These are phyloP conservation scores for Epichloe baconii DNA, from an alignment of 2,329 filamentous ascomycete species.

Conservation along the genomic window DNA sequence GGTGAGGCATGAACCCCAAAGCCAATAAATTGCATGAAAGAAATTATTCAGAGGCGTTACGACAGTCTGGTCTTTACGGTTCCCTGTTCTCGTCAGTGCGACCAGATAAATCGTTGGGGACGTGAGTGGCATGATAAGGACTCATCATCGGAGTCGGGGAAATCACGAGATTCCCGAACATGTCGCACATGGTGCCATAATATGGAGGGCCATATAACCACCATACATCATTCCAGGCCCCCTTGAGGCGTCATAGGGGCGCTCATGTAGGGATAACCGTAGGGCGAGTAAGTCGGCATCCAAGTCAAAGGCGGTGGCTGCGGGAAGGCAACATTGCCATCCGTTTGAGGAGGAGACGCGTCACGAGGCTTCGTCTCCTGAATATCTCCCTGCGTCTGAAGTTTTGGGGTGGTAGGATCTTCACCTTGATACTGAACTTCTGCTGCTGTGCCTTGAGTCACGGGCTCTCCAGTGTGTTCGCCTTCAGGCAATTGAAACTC, in stretches of 20 bases:
- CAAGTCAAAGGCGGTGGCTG: conserved; percentile 8
- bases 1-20: not conserved
- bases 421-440: not conserved
- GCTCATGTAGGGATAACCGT: conserved; percentile 8
- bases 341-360: not conserved
- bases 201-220: conserved; percentile 10
- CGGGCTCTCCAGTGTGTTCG: not conserved
- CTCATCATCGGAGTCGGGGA: conserved; percentile 12
- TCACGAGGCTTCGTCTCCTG: not conserved
- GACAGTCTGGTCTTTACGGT: not conserved
- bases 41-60: not conserved
- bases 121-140: conserved; percentile 1
- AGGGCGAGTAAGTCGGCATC: conserved; percentile 9
- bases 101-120: not conserved
- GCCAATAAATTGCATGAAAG: not conserved
- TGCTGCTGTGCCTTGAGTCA: not conserved
- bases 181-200: conserved; percentile 11
- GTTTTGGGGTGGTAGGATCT: not conserved
- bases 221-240: conserved; percentile 10
- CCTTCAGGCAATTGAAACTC: conserved; percentile 4
- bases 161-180: conserved; percentile 10
- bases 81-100: not conserved
- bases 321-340: not conserved
- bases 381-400: not conserved
- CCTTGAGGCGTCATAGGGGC: conserved; percentile 11